Evolutionary conservation across 2,329 filamentous ascomycete species (phyloP).

Genomic region (Fusarium sp.): DNA sequence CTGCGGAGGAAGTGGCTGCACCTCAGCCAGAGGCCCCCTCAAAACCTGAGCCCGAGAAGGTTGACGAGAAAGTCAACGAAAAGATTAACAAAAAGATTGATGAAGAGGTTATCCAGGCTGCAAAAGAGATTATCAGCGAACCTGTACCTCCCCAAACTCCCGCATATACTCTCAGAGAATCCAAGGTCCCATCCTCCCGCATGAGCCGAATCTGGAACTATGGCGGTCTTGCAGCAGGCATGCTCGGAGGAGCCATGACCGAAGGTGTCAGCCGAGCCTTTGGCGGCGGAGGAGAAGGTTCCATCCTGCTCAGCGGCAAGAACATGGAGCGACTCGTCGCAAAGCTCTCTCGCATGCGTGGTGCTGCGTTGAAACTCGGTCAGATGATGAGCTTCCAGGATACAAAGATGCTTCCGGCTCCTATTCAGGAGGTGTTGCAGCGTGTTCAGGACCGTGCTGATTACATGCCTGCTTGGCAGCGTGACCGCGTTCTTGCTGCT

Average conservation of each 20-base stretch:
- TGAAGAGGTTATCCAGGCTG: constrained; percentile 36
- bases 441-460: constrained; percentile 96
- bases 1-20: background rate
- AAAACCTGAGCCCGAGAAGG: constrained; percentile 11
- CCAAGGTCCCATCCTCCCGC: constrained; percentile 88
- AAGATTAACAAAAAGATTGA: constrained; percentile 13
- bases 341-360: constrained; percentile 95
- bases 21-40: constrained; percentile 5
- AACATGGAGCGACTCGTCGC: constrained; percentile 95
- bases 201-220: constrained; percentile 95
- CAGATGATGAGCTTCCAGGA: constrained; percentile 99
- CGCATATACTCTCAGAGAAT: constrained; percentile 83
- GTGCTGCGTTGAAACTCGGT: constrained; percentile 94
- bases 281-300: constrained; percentile 75
- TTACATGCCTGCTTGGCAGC: constrained; percentile 96
- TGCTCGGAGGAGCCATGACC: constrained; percentile 91
- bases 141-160: constrained; percentile 33
- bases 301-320: constrained; percentile 84
- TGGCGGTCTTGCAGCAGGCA: constrained; percentile 89
- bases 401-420: constrained; percentile 89
- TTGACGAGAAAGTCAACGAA: constrained; percentile 6
- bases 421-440: constrained; percentile 90
- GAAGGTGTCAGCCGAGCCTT: constrained; percentile 86
- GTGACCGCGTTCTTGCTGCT: constrained; percentile 81
- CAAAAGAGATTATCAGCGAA: constrained; percentile 42